Conservation (phyloP, 2,329 filamentous ascomycete genomes). For the Metarhizium rileyi region DNA sequence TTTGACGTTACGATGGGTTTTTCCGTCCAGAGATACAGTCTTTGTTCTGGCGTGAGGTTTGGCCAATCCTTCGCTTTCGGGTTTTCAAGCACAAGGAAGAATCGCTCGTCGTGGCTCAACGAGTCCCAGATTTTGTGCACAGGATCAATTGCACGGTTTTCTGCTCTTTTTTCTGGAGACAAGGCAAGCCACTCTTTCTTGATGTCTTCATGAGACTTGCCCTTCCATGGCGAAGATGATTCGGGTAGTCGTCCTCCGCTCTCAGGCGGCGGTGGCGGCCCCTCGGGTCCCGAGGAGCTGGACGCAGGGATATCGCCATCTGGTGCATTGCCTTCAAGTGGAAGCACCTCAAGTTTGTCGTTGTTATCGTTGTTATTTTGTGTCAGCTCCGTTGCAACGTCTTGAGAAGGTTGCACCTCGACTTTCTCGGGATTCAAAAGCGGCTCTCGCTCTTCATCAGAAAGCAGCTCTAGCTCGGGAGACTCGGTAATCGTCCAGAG, state of each 20-base stretch:
- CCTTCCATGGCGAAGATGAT: neutral
- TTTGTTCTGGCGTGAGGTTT: neutral
- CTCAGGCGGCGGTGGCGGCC: no score
- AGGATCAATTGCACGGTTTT: neutral
- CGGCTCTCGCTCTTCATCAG: no score
- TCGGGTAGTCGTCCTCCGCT: neutral
- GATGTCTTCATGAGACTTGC: neutral
- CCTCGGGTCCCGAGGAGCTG: neutral
- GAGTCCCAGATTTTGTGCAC: neutral
- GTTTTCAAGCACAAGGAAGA: neutral
- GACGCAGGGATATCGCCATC: no score
- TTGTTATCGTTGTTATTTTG: no score
- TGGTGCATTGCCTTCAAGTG: no score
- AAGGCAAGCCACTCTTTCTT: neutral
- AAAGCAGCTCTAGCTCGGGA: no score
- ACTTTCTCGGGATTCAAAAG: no score
- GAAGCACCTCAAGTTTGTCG: no score
- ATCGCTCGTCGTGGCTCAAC: neutral
- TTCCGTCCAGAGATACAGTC: neutral
- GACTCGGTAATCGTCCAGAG: no score
- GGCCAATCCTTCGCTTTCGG: neutral
- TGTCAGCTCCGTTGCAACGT: no score
- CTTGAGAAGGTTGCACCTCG: neutral
- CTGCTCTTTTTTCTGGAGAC: neutral
- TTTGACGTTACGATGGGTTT: neutral